phyloP scores from a whole-genome alignment of 1,284 basidiomycete genomes.

The Ustilago xerochloae region DNA sequence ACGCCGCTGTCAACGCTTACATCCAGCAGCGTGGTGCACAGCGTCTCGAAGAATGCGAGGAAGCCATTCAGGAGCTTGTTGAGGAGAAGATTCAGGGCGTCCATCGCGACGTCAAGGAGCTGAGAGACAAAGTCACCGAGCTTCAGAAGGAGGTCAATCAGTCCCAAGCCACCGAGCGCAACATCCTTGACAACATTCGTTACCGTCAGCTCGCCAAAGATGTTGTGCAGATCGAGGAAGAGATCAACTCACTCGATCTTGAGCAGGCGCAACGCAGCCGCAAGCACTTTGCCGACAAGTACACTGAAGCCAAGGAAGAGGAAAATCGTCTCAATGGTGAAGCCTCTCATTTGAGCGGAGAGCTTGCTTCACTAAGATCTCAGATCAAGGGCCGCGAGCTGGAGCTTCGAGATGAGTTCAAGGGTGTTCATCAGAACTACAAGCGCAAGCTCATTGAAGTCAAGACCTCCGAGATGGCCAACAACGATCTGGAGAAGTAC shows the following conservation, averaged over 20 bases:
- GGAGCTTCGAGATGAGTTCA: constrained; percentile 84
- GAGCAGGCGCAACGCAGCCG: constrained; percentile 65
- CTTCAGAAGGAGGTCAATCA: constrained; percentile 68
- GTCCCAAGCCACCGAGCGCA: constrained; percentile 70
- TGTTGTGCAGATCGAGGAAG: constrained; percentile 76
- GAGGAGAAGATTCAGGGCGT: constrained; percentile 43
- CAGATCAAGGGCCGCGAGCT: constrained; percentile 72
- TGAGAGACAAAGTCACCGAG: constrained; percentile 48
- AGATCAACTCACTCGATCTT: constrained; percentile 74
- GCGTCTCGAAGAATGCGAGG: constrained; percentile 47
- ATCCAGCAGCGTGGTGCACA: constrained; percentile 49
- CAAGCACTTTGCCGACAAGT: constrained; percentile 84
- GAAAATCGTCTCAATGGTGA: constrained; percentile 80
- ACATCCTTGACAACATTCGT: constrained; percentile 86
- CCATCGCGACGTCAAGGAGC: constrained; percentile 38
- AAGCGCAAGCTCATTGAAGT: constrained; percentile 91
- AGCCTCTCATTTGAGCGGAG: constrained; percentile 66
- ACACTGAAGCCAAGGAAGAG: constrained; percentile 76
- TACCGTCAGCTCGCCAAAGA: constrained; percentile 78
- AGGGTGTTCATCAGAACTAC: constrained; percentile 85
- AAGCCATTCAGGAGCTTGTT: constrained; percentile 60
- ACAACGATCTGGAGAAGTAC: constrained; percentile 84
- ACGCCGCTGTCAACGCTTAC: constrained; percentile 39
- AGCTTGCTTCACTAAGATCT: constrained; percentile 54
- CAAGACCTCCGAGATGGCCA: constrained; percentile 72